Percentiles rank a stretch among this genome's conserved stretches.
These are phyloP conservation scores for Scenedesmus sp. DNA, from an alignment of 163 green algal species.

Conservation along the genomic window DNA sequence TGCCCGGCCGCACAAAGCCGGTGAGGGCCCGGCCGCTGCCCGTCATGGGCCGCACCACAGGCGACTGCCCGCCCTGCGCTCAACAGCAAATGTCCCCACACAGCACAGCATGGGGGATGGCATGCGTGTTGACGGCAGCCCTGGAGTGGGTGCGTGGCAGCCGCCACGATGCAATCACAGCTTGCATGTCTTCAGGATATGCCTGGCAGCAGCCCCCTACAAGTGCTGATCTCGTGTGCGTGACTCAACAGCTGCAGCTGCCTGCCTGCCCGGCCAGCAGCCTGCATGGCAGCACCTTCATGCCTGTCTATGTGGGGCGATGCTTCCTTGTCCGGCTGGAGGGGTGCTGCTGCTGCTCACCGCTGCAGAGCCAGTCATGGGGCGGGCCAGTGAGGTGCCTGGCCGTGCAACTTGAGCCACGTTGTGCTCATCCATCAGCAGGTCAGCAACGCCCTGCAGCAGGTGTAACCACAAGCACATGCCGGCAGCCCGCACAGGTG, in stretches of 20 bases:
- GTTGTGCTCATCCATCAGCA: conserved; percentile 84
- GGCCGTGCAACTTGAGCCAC: conserved; percentile 74
- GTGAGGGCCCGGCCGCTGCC: conserved; percentile 72
- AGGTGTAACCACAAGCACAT: background rate
- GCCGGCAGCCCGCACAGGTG: background rate
- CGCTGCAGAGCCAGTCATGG: conserved; percentile 62
- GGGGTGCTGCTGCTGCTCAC: conserved; percentile 34
- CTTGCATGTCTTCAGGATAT: too few relatives aligned
- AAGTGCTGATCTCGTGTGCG: background rate
- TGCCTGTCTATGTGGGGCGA: background rate
- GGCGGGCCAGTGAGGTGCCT: conserved; percentile 79
- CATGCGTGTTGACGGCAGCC: too few relatives aligned
- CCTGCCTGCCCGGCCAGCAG: background rate
- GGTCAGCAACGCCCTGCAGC: conserved; percentile 75
- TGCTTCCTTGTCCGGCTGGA: background rate
- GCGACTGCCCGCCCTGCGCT: conserved; percentile 50
- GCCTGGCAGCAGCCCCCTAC: too few relatives aligned
- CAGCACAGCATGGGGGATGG: conserved; percentile 13
- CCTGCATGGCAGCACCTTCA: background rate
- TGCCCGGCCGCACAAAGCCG: conserved; percentile 73
- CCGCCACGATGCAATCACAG: too few relatives aligned
- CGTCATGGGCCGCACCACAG: conserved; percentile 77
- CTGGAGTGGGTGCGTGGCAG: too few relatives aligned
- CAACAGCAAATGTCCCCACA: background rate
- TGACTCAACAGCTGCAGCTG: background rate